Base-by-base conservation (phyloP, 2,329 filamentous ascomycete species). In the Xylaria sp. region DNA sequence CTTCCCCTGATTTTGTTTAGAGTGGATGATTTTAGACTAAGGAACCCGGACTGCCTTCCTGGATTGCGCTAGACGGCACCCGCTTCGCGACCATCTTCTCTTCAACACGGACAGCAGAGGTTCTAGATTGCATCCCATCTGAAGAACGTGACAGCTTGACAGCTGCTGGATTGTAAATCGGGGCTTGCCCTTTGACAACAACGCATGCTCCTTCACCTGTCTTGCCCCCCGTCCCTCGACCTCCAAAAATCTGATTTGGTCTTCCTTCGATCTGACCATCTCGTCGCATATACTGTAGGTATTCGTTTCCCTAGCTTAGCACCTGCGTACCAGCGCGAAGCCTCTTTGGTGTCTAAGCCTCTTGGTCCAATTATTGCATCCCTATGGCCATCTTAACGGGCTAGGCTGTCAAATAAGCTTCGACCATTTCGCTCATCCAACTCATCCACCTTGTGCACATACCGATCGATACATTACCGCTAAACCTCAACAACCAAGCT, bases 281-380 rank as follows among this genome's bases (percentile, higher is more conserved):
- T 32, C 39, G 55, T 46, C 39, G 55, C 39, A 34, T 55, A 58
- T 13, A 28, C 60, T 4, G n/a, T 28, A 37, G 41, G 41, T 46
- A 46, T 37, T 9, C 28, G 39, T 10, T 41, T 41, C 9, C 39
- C 39, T 13, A 18, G 15, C 25, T 8, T 50, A 59, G 57, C 44
- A 58, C 46, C 25, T 59, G 28, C 28, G 28, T 3, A 28, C 5
- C 15, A 46, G 54, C 57, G 57, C 50, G 46, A 67, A 62, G 44
- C 34, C 44, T 50, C 44, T 65, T 57, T 57, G 23, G 13, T 13
- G 54, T 65, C 61, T 59, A 58, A 65, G 52, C 56, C 55, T 67
- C 65, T 55, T 63, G 63, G 63, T 54, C 58, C 67, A 59, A 46
- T 66, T 63, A 60, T 66, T 66, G 66, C 66, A 69, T 70, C 55